Evolutionary conservation across 2,329 filamentous ascomycete species (phyloP).

Genomic region (Ascochyta pisi): DNA sequence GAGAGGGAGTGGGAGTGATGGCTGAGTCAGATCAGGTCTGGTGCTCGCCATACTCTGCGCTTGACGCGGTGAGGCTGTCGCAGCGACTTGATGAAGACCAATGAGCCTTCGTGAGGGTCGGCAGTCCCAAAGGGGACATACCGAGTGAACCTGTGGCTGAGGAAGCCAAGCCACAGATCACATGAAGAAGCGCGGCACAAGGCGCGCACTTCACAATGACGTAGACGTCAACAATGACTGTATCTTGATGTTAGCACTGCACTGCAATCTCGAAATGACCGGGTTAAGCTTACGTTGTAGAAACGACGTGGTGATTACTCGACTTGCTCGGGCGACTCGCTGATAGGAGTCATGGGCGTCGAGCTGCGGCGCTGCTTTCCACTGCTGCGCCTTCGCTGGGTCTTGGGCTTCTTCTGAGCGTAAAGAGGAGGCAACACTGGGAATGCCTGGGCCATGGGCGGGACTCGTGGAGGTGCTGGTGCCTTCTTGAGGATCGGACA

Average conservation of each 20-base stretch:
- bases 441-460: conserved; percentile 44
- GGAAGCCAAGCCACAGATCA: conserved; percentile 11
- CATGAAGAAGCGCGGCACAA: too few species aligned
- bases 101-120: neutral
- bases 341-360: conserved; percentile 53
- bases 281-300: conserved; percentile 25
- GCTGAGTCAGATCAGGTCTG: conserved; percentile 13
- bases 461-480: conserved; percentile 49
- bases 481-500: conserved; percentile 48
- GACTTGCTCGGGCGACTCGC: conserved; percentile 48
- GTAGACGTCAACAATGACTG: conserved; percentile 29
- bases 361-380: conserved; percentile 49
- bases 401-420: conserved; percentile 51
- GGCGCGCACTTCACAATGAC: too few species aligned
- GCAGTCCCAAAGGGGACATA: conserved; percentile 5
- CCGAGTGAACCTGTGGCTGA: conserved; percentile 7
- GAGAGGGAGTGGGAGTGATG: neutral
- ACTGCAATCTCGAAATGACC: neutral
- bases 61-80: conserved; percentile 8
- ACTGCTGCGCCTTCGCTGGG: conserved; percentile 49
- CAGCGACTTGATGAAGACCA: neutral
- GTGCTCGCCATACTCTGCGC: conserved; percentile 3
- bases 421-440: conserved; percentile 50
- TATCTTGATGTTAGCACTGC: conserved; percentile 23
- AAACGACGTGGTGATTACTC: conserved; percentile 38